A percentile compares a stretch with the other conserved stretches of the same genome.
Conservation (phyloP, 2,329 filamentous ascomycete genomes). For the Coleophoma crateriformis region DNA sequence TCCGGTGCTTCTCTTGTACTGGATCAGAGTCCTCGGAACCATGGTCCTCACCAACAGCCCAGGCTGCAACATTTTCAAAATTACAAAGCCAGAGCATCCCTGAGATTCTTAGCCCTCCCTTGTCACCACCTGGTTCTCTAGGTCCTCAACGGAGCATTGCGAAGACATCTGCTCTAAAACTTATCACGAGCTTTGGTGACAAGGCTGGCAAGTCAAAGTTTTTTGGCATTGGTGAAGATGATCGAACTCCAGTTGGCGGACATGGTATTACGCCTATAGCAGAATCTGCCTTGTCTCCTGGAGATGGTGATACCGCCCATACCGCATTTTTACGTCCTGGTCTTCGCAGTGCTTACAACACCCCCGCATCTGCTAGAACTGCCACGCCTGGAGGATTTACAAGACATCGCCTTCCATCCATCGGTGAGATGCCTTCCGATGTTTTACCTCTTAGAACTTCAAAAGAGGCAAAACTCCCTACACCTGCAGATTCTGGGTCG, state of each 20-base stretch:
- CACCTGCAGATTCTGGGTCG: conserved; percentile 39
- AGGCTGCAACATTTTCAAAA: conserved; percentile 51
- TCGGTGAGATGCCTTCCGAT: conserved; percentile 62
- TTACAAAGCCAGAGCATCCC: conserved; percentile 53
- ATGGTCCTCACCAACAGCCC: conserved; percentile 80
- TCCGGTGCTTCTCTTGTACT: conserved; percentile 88
- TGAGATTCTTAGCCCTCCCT: conserved; percentile 60
- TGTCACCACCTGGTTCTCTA: conserved; percentile 65
- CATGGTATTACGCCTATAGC: conserved; percentile 83
- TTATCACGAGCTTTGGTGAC: conserved; percentile 84
- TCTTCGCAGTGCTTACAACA: conserved; percentile 63
- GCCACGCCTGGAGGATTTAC: conserved; percentile 54
- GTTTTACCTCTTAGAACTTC: conserved; percentile 35
- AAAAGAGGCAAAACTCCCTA: conserved; percentile 32
- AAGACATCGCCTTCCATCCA: conserved; percentile 67
- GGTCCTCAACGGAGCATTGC: conserved; percentile 59
- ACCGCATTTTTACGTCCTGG: conserved; percentile 65
- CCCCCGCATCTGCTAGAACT: conserved; percentile 61
- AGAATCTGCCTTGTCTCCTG: conserved; percentile 69
- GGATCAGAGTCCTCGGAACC: conserved; percentile 78
- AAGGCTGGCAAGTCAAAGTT: conserved; percentile 57
- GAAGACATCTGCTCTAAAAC: conserved; percentile 79
- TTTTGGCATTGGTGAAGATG: conserved; percentile 49
- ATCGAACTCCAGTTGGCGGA: conserved; percentile 68
- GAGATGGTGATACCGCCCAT: conserved; percentile 54